phyloP scores from a whole-genome alignment of 2,329 filamentous ascomycete species.

The Diaporthe eres region DNA sequence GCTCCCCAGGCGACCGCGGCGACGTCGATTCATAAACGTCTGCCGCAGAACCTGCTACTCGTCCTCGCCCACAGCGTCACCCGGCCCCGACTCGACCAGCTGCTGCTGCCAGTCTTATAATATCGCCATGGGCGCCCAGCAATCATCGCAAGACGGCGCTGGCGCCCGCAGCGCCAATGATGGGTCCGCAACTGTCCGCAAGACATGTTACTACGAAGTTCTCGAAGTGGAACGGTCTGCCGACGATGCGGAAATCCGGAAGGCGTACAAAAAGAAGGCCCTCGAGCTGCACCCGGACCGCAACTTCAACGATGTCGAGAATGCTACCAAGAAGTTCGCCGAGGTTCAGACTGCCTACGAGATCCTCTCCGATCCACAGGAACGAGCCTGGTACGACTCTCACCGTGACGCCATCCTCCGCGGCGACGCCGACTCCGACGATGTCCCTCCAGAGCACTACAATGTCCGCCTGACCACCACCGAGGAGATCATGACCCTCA shows the following conservation, averaged over 20 bases:
- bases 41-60: background rate
- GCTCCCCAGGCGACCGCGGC: background rate
- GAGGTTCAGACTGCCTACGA: constrained; percentile 95
- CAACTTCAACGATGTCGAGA: constrained; percentile 88
- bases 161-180: constrained; percentile 44
- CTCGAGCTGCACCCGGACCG: constrained; percentile 95
- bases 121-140: constrained; percentile 66
- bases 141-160: constrained; percentile 58
- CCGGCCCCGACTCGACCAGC: background rate
- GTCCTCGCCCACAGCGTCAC: background rate
- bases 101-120: constrained; percentile 10
- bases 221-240: constrained; percentile 81
- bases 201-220: constrained; percentile 89
- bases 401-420: constrained; percentile 88
- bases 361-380: constrained; percentile 94
- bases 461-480: constrained; percentile 83
- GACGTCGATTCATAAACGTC: background rate
- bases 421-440: constrained; percentile 68
- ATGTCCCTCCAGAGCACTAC: constrained; percentile 56
- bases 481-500: constrained; percentile 82
- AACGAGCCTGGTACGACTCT: constrained; percentile 97
- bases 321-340: constrained; percentile 87
- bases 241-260: constrained; percentile 93
- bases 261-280: constrained; percentile 90
- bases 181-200: constrained; percentile 55